Percentiles rank a stretch among this genome's conserved stretches.
phyloP scores from a whole-genome alignment of 208 protist species.

The Trypanosoma congolense region DNA sequence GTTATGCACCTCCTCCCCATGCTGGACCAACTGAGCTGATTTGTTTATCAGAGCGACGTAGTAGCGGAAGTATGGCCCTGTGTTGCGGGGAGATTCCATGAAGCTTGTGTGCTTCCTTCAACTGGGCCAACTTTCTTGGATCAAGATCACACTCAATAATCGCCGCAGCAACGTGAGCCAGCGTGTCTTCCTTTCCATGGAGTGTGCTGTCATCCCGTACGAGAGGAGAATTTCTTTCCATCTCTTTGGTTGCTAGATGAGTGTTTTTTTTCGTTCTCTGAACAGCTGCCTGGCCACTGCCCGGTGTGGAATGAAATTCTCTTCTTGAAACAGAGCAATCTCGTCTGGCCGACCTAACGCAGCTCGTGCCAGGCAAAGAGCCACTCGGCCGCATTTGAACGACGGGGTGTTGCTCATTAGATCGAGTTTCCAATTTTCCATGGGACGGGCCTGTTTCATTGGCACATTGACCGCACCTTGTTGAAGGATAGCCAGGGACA shows the following conservation, averaged over 20 bases:
- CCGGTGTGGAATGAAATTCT: slow-evolving; percentile 9
- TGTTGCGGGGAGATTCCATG: slow-evolving; percentile 2
- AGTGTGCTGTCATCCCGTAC: slow-evolving; percentile 11
- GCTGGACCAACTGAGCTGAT: neutral
- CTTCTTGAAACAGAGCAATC: slow-evolving; percentile 7
- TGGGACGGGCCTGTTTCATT: slow-evolving; percentile 8
- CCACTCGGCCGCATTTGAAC: slow-evolving; percentile 1
- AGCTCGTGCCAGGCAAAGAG: slow-evolving; percentile 4
- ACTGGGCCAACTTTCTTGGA: neutral
- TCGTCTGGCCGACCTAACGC: neutral
- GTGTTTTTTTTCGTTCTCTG: neutral
- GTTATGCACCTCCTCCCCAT: neutral
- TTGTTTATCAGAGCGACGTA: neutral
- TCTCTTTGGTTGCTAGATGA: neutral
- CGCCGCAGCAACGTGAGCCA: slow-evolving; percentile 2
- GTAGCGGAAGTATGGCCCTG: neutral
- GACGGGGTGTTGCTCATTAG: neutral
- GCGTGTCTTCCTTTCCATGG: slow-evolving; percentile 11
- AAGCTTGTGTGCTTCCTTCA: slow-evolving; percentile 8
- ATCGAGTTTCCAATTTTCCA: slow-evolving; percentile 8
- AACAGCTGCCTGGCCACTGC: too few relatives aligned
- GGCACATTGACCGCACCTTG: neutral
- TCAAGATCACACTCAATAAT: slow-evolving; percentile 12
- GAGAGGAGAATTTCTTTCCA: slow-evolving; percentile 4
- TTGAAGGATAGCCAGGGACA: neutral